Conservation (phyloP, 2,329 filamentous ascomycete genomes). For the Fusarium drepaniforme region DNA sequence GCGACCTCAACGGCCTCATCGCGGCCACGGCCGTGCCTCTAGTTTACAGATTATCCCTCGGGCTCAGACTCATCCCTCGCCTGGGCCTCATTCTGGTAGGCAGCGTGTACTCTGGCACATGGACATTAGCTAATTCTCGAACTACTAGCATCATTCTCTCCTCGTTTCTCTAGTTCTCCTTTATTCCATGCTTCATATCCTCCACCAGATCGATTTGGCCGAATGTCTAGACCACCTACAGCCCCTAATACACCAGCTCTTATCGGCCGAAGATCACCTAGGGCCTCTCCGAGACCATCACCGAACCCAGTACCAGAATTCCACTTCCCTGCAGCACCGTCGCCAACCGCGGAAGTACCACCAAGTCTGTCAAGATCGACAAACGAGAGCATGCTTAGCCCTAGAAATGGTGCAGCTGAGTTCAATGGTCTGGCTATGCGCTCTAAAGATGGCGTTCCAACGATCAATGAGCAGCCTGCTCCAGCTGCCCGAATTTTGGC, state of each 20-base stretch:
- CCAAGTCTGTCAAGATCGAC: constrained; percentile 45
- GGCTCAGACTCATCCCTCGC: constrained; percentile 58
- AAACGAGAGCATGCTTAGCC: constrained; percentile 57
- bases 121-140: constrained; percentile 24
- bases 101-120: neutral
- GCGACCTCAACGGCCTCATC: constrained; percentile 63
- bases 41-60: constrained; percentile 78
- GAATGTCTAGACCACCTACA: constrained; percentile 56
- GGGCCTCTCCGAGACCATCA: constrained; percentile 55
- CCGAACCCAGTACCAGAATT: constrained; percentile 66
- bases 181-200: constrained; percentile 68
- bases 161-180: constrained; percentile 62
- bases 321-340: constrained; percentile 65
- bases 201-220: constrained; percentile 61
- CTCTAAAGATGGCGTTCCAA: constrained; percentile 59
- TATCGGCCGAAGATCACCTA: constrained; percentile 54
- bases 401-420: constrained; percentile 51
- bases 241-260: constrained; percentile 59
- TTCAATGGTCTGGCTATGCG: constrained; percentile 53
- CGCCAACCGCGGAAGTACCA: constrained; percentile 52
- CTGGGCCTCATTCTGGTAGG: constrained; percentile 56
- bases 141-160: constrained; percentile 52
- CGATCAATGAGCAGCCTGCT: constrained; percentile 68
- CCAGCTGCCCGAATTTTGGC: constrained; percentile 80
- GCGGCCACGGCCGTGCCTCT: constrained; percentile 81